phyloP scores from a whole-genome alignment of 1,284 basidiomycete genomes.

The Tilletia caries region DNA sequence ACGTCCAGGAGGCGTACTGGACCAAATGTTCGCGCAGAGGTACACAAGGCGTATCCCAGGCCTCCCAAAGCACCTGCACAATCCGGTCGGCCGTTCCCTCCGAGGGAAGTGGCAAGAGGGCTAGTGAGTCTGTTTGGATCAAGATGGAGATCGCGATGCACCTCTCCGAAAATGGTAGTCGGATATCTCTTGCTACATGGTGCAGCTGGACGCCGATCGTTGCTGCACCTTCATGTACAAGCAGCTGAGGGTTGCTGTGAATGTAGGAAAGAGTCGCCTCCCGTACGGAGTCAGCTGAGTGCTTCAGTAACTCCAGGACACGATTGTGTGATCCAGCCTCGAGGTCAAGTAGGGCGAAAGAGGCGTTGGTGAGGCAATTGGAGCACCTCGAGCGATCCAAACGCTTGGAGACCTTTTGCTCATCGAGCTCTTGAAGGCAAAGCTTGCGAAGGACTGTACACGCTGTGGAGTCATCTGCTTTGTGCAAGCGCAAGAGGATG shows the following conservation, averaged over 20 bases:
- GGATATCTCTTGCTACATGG: neutral
- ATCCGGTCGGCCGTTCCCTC: neutral
- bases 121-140: neutral
- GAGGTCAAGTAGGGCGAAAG: neutral
- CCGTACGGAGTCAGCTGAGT: neutral
- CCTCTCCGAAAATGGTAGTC: neutral
- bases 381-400: neutral
- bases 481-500: neutral
- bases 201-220: neutral
- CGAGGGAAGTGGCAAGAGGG: neutral
- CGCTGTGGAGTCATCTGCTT: neutral
- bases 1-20: neutral
- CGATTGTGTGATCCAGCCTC: neutral
- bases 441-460: neutral
- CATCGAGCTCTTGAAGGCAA: neutral
- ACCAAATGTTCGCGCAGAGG: neutral
- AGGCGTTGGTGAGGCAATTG: neutral
- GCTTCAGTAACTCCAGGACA: neutral
- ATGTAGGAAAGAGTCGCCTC: neutral
- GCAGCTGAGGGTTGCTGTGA: neutral
- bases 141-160: neutral
- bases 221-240: neutral
- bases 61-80: neutral
- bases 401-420: neutral
- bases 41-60: conserved; percentile 11